Evolutionary conservation across 257 asterid species (phyloP).

Genomic region (Coffea eugenioides): DNA sequence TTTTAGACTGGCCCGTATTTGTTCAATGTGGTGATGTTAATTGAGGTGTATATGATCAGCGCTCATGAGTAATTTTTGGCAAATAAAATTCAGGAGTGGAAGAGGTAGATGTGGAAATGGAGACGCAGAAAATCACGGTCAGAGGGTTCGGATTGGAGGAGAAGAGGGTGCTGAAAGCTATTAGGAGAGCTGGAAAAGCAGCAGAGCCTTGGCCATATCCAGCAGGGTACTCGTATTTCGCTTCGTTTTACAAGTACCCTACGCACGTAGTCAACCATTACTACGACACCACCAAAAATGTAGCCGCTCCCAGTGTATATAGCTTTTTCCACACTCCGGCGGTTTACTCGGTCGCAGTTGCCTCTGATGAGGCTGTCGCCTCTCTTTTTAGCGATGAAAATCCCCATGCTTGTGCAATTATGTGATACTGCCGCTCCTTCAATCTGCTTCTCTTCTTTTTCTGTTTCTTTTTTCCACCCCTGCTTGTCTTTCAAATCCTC

Average conservation of each 20-base stretch:
- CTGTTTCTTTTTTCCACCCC: no score
- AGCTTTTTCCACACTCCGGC: conserved; percentile 87
- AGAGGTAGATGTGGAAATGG: conserved; percentile 87
- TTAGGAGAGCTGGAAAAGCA: conserved; percentile 83
- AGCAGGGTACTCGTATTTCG: conserved; percentile 51
- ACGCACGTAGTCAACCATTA: conserved; percentile 68
- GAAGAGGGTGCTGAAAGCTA: conserved; percentile 69
- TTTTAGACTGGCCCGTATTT: no score
- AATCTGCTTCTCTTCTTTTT: neutral
- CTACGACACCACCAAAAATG: conserved; percentile 66
- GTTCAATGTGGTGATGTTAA: neutral
- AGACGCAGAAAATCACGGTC: conserved; percentile 68
- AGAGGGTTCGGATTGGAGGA: conserved; percentile 74
- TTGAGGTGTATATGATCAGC: neutral
- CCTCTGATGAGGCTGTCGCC: conserved; percentile 86
- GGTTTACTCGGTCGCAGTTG: conserved; percentile 74
- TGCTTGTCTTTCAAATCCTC: neutral
- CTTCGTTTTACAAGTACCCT: conserved; percentile 86
- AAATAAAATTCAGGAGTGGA: conserved; percentile 57
- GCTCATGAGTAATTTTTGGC: neutral
- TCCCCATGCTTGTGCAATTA: conserved; percentile 82
- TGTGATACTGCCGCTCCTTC: conserved; percentile 36
- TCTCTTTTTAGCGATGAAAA: conserved; percentile 91
- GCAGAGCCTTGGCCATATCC: conserved; percentile 99
- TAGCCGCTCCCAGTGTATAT: conserved; percentile 57